Evolutionary conservation across 1,139 yeast genomes (phyloP).

Genomic region (Blastobotrys arbuscula): DNA sequence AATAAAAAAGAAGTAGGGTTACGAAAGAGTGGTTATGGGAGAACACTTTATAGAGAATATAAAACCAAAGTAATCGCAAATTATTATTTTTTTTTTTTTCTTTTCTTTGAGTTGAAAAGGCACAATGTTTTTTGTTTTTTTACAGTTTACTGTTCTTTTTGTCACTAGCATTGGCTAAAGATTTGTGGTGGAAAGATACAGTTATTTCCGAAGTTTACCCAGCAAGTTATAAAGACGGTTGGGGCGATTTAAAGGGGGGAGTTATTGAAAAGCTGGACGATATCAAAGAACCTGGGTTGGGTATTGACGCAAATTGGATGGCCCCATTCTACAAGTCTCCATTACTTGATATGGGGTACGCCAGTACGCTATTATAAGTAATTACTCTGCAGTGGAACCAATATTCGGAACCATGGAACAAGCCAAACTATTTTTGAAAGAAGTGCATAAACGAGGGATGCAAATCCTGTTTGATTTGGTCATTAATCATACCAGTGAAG

Average conservation of each 20-base stretch:
- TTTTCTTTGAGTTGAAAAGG: too few relatives aligned
- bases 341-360: slow-evolving; percentile 61
- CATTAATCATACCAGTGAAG: slow-evolving; percentile 52
- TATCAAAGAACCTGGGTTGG: slow-evolving; percentile 45
- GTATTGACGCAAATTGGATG: slow-evolving; percentile 52
- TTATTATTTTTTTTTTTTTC: too few relatives aligned
- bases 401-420: slow-evolving; percentile 51
- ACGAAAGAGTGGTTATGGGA: too few relatives aligned
- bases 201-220: slow-evolving; percentile 55
- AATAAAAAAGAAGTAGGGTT: too few relatives aligned
- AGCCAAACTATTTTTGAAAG: slow-evolving; percentile 45
- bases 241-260: slow-evolving; percentile 57
- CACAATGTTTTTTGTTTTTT: too few relatives aligned
- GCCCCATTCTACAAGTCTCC: slow-evolving; percentile 57
- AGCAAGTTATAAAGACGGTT: slow-evolving; percentile 51
- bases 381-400: slow-evolving; percentile 48
- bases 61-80: too few relatives aligned
- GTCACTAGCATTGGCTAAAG: too few relatives aligned
- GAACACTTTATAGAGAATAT: too few relatives aligned
- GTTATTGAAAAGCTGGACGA: slow-evolving; percentile 49
- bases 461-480: slow-evolving; percentile 52
- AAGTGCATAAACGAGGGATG: slow-evolving; percentile 46
- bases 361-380: too few relatives aligned
- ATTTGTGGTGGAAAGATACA: slow-evolving; percentile 61
- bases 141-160: too few relatives aligned